Conservation (phyloP, 768 basidiomycete species). For the Tricholoma hemisulphureum region DNA sequence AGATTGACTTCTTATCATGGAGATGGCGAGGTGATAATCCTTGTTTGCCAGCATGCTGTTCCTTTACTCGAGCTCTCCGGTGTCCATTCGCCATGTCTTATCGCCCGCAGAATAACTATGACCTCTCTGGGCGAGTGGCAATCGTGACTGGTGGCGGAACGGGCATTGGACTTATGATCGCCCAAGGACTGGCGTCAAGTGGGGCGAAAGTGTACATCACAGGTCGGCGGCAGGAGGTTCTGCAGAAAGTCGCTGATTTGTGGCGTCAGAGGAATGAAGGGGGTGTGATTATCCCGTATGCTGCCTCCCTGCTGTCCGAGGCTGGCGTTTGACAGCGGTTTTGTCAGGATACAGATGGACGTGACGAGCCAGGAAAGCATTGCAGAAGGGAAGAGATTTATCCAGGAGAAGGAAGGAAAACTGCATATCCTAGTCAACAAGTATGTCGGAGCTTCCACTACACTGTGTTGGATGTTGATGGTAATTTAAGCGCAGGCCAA, state of each 20-base stretch:
- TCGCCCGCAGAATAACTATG: slow-evolving; percentile 39
- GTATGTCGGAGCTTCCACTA: slow-evolving; percentile 37
- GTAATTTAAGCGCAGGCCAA: slow-evolving; percentile 63
- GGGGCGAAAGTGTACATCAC: slow-evolving; percentile 83
- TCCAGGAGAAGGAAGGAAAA: slow-evolving; percentile 62
- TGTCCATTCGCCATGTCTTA: slow-evolving; percentile 27
- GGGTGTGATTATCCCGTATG: slow-evolving; percentile 59
- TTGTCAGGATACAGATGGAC: slow-evolving; percentile 58
- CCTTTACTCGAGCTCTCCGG: background rate
- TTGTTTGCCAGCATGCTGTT: no score
- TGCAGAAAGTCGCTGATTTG: slow-evolving; percentile 52
- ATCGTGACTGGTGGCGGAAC: slow-evolving; percentile 56
- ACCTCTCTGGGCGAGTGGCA: slow-evolving; percentile 57
- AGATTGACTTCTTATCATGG: no score
- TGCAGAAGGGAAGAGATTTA: slow-evolving; percentile 45
- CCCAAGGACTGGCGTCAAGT: slow-evolving; percentile 69
- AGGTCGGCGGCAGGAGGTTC: slow-evolving; percentile 62
- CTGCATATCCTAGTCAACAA: slow-evolving; percentile 83
- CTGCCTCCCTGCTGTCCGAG: background rate
- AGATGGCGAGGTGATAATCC: no score
- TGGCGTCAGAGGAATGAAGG: slow-evolving; percentile 46
- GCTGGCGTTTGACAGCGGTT: background rate
- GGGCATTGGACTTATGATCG: slow-evolving; percentile 62
- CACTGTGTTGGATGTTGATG: background rate
- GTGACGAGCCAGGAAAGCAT: slow-evolving; percentile 72